Evolutionary conservation across 2,329 filamentous ascomycete species (phyloP), one percentile per base, ranked within the genome.

Genomic region (Xylaria sp.): DNA sequence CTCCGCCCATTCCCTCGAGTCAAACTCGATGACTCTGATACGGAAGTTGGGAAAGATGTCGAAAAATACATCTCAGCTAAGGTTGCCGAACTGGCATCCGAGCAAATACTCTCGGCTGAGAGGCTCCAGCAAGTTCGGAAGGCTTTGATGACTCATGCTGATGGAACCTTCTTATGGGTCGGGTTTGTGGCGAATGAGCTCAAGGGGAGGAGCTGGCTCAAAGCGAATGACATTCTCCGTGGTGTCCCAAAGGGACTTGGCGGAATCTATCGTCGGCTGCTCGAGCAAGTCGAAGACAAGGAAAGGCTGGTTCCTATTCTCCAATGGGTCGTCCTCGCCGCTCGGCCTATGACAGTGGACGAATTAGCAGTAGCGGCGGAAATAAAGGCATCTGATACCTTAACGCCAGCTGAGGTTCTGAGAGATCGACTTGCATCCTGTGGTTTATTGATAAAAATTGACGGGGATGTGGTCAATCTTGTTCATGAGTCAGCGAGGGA

Each of bases 251-350:
- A 65, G 20, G 63, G 63, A 25, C 63, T 66, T 44, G 63, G 37
- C 50, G 64, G 64, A 1, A 6, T 66, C 18, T 66, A 66, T 66
- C 64, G 32, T 8, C 64, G 64, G 56, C 51, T 66, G 18, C 64
- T 66, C n/a, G 20, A 55, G 51, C 56, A 61, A 20, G 28, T 66
- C 39, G 64, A 61, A 7, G 64, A 66, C 50, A 61, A 66, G 20
- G 56, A 66, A 55, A 8, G 5, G 8, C 28, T 66, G 57, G 64
- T 62, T 0, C 50, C 64, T 25, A 62, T 66, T 56, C 64, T 66
- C 50, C 64, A 62, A 62, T 66, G 64, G 58, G 18, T 66, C 39
- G 64, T 66, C 20, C 64, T 66, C 51, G 64, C 64, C 13, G 57
- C 64, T 34, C 37, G 58, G 41, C 64, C 64, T 5, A n/a, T 66